phyloP scores from a whole-genome alignment of 1,139 yeast species.

The Blastobotrys petasosporus region DNA sequence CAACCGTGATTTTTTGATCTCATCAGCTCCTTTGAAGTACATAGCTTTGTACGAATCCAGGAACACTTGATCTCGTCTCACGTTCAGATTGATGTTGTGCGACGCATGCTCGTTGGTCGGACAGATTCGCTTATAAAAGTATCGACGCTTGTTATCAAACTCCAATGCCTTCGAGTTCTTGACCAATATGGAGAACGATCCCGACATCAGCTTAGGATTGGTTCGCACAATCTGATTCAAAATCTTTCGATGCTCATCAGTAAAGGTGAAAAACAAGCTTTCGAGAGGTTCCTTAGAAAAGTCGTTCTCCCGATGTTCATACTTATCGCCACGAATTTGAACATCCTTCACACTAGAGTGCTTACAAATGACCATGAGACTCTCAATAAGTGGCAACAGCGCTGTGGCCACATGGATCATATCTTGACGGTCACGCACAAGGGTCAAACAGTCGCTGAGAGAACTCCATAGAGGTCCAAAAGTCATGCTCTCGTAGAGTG shows the following conservation, averaged over 20 bases:
- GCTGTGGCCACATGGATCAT: constrained; percentile 74
- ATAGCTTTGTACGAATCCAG: constrained; percentile 82
- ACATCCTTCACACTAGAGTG: constrained; percentile 67
- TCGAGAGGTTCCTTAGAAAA: constrained; percentile 74
- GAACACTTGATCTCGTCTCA: constrained; percentile 87
- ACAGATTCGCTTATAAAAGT: constrained; percentile 59
- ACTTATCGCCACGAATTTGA: constrained; percentile 38
- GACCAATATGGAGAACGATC: constrained; percentile 88
- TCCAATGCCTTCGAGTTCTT: constrained; percentile 86
- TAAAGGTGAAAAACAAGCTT: constrained; percentile 74
- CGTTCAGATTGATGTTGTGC: constrained; percentile 50
- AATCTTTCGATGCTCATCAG: constrained; percentile 84
- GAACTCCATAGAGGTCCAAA: constrained; percentile 84
- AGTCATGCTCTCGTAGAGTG: constrained; percentile 58
- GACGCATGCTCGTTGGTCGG: constrained; percentile 30
- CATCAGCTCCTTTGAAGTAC: constrained; percentile 73
- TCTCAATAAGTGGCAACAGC: constrained; percentile 79
- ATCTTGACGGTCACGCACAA: constrained; percentile 36
- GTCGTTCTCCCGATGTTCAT: constrained; percentile 56
- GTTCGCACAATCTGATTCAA: constrained; percentile 88
- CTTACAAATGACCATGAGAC: constrained; percentile 92
- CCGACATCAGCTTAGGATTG: constrained; percentile 92
- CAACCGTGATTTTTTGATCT: constrained; percentile 65
- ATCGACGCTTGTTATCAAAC: constrained; percentile 88
- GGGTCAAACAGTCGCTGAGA: constrained; percentile 65